Evolutionary conservation across 805 yeast species (phyloP), one percentile per base, ranked within the genome.

Genomic region (Saccharomycopsis sp.): DNA sequence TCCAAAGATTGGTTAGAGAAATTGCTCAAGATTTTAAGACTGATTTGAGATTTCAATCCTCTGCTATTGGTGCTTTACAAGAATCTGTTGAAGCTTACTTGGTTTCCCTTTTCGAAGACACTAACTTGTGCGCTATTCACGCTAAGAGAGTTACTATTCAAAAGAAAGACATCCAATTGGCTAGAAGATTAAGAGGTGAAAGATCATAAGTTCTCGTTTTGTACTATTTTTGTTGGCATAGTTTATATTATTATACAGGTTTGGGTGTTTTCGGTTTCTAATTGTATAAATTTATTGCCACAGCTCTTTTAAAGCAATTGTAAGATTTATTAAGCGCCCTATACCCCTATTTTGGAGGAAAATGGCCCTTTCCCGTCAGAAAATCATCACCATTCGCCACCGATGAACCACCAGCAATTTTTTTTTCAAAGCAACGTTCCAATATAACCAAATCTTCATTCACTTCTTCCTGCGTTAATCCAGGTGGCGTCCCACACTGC

Each of bases 131-230:
- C 74, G 97, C 97, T 55, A 86, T 88, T 58, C 98, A 90, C 71
- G 98, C 97, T 62, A 90, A 93, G 81, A 84, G 98, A 74, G 97
- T 90, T 59, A 90, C 98, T 55, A 87, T 90, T 63, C 96, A 87
- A 78, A 90, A 88, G 86, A 89, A 89, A 74, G 98, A 90, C 70
- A 86, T 90, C 67, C 96, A 89, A 66, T 77, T 90, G 65, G 98
- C 97, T 57, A 85, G 97, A 75, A 85, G 97, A 76, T 80, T 90
- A 67, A 83, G 97, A 74, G 97, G 97, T 70, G 95, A 85, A 75
- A 82, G 93, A 81, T 77, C 90, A 57, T 84, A 79, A 64, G 51
- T 52, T 38, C 38, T 31, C 19, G 8, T n/a, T 32, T 32, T 32
- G 17, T n/a, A n/a, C n/a, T n/a, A n/a, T n/a, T n/a, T n/a, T n/a